These are phyloP conservation scores for Botrytis hyacinthi DNA, from an alignment of 2,329 filamentous ascomycete genomes.

Conservation along the genomic window DNA sequence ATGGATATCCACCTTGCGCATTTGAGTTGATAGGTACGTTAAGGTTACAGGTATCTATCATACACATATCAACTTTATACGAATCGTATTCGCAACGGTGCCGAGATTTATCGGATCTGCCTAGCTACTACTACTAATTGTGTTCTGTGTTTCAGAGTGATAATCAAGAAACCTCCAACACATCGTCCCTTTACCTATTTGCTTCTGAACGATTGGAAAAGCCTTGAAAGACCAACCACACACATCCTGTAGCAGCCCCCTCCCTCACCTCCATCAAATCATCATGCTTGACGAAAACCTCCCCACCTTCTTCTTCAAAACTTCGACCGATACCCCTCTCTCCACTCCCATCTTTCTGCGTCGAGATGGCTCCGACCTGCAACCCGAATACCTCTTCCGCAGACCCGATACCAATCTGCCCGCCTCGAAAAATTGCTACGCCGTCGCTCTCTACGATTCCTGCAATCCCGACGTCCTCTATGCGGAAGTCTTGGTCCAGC, in stretches of 20 bases:
- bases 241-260: neutral
- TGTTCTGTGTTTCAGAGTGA: neutral
- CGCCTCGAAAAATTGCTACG: slow-evolving; percentile 78
- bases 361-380: slow-evolving; percentile 77
- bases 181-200: neutral
- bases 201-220: neutral
- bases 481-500: slow-evolving; percentile 79
- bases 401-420: slow-evolving; percentile 70
- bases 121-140: neutral
- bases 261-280: neutral
- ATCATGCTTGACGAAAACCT: slow-evolving; percentile 90
- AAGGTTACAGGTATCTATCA: neutral
- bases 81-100: neutral
- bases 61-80: neutral
- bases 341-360: slow-evolving; percentile 56
- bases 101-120: neutral
- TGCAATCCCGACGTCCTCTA: slow-evolving; percentile 78
- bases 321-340: slow-evolving; percentile 50
- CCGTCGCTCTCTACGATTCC: slow-evolving; percentile 79
- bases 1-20: slow-evolving; percentile 8
- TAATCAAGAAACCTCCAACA: neutral
- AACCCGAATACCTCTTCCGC: slow-evolving; percentile 76
- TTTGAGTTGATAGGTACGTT: neutral
- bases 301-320: slow-evolving; percentile 63
- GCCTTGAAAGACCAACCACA: neutral